A percentile compares a stretch with the other conserved stretches of the same genome.
These are phyloP conservation scores for Alternaria alternata DNA, from an alignment of 2,329 filamentous ascomycete genomes.

Conservation along the genomic window DNA sequence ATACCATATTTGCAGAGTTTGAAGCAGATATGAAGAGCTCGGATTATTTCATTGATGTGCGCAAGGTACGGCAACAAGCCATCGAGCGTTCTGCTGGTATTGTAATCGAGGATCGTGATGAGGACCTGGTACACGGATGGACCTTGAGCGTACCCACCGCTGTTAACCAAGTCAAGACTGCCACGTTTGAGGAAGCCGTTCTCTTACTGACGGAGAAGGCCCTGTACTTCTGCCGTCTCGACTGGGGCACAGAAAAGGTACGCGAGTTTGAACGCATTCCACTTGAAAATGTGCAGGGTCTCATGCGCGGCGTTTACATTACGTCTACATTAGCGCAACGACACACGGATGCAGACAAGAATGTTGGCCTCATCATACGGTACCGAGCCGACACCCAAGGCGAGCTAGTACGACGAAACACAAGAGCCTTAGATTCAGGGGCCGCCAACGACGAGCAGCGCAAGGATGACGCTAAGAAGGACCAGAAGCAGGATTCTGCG, in stretches of 20 bases:
- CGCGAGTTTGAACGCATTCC: slow-evolving; percentile 88
- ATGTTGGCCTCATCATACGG: slow-evolving; percentile 82
- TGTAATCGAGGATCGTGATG: slow-evolving; percentile 76
- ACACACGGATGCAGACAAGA: slow-evolving; percentile 79
- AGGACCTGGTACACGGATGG: slow-evolving; percentile 91
- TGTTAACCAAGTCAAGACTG: slow-evolving; percentile 70
- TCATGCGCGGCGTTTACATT: slow-evolving; percentile 87
- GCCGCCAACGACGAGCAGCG: slow-evolving; percentile 26
- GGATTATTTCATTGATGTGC: slow-evolving; percentile 87
- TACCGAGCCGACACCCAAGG: slow-evolving; percentile 76
- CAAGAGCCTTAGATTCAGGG: slow-evolving; percentile 73
- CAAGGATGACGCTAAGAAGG: slow-evolving; percentile 22
- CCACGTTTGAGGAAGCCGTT: slow-evolving; percentile 87
- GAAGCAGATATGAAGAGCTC: slow-evolving; percentile 91
- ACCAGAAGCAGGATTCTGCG: slow-evolving; percentile 27
- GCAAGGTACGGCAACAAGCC: slow-evolving; percentile 83
- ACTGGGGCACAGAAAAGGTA: slow-evolving; percentile 96
- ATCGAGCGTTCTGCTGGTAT: slow-evolving; percentile 89
- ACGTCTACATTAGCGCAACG: slow-evolving; percentile 82
- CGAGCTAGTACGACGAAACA: slow-evolving; percentile 82
- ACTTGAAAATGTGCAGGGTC: slow-evolving; percentile 73
- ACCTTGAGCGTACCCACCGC: slow-evolving; percentile 79
- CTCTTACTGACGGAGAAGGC: slow-evolving; percentile 85
- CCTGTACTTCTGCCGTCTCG: slow-evolving; percentile 87
- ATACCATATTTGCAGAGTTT: slow-evolving; percentile 90